These are phyloP conservation scores for Ceratobasidium sp. DNA, from an alignment of 1,284 basidiomycete genomes.

Conservation along the genomic window DNA sequence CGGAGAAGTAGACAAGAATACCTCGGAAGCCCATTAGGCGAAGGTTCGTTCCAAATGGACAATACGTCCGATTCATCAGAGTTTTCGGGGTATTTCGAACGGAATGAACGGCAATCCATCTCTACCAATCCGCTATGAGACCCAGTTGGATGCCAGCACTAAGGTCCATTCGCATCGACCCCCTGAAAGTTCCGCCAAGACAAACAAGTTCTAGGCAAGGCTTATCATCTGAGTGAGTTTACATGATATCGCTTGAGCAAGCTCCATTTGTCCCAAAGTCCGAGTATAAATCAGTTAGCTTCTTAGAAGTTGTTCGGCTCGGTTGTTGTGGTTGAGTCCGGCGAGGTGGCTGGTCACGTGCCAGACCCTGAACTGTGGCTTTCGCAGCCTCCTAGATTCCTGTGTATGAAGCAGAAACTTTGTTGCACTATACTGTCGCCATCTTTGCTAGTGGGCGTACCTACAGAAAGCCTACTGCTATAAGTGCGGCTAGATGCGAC, in stretches of 20 bases:
- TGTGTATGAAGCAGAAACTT: not conserved
- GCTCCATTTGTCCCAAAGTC: not conserved
- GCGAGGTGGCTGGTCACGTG: not conserved
- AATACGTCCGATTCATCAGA: conserved; percentile 8
- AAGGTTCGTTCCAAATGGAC: conserved; percentile 8
- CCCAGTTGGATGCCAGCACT: not conserved
- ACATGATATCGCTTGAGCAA: not conserved
- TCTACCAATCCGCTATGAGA: not conserved
- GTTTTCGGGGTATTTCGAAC: not conserved
- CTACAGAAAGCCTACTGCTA: too few relatives aligned
- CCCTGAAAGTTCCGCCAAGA: not conserved
- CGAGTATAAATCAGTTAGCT: not conserved
- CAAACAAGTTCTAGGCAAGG: not conserved
- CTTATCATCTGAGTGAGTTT: not conserved
- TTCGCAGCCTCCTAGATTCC: too few relatives aligned
- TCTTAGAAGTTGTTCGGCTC: not conserved
- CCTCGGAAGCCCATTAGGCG: not conserved
- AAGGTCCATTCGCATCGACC: not conserved
- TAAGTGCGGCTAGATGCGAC: too few relatives aligned
- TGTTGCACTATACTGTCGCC: not conserved
- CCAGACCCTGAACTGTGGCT: not conserved
- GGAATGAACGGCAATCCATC: not conserved
- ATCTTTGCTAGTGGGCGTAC: too few relatives aligned
- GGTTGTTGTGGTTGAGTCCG: not conserved
- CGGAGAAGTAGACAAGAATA: conserved; percentile 14